Evolutionary conservation across 2,329 filamentous ascomycete species (phyloP).

Genomic region (Cladosporium oxysporum): DNA sequence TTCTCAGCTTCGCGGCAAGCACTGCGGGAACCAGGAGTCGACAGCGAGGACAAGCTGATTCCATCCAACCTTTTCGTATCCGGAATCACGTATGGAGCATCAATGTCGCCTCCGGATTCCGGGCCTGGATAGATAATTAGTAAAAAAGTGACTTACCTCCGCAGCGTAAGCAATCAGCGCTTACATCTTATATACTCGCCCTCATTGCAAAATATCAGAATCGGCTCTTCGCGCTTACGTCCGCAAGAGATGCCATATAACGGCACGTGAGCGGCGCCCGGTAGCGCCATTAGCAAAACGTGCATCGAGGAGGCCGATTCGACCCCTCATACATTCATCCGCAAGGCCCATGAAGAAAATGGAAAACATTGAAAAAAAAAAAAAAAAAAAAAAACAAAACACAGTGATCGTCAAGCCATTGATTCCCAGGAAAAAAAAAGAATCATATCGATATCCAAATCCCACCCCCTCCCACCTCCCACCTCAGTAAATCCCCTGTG

Average conservation of each 20-base stretch:
- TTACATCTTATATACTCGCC: too few species aligned
- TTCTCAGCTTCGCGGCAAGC: background rate
- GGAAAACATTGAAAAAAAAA: background rate
- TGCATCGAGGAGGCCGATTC: too few species aligned
- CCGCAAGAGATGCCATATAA: too few species aligned
- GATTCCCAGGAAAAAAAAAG: background rate
- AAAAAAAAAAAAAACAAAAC: too few species aligned
- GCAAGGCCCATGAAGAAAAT: background rate
- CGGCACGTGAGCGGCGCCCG: too few species aligned
- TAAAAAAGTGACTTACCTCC: too few species aligned
- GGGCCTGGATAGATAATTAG: too few species aligned
- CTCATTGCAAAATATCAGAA: too few species aligned
- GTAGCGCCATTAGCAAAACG: too few species aligned
- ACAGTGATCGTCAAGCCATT: conserved; percentile 12
- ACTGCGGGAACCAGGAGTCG: background rate
- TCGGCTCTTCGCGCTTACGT: too few species aligned
- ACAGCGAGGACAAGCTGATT: background rate
- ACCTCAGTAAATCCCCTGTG: conserved; percentile 77
- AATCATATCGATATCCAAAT: background rate
- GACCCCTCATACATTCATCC: background rate
- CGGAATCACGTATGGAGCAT: background rate
- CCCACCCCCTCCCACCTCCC: background rate
- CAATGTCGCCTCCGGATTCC: background rate
- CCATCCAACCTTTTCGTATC: background rate
- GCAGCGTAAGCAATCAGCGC: too few species aligned